Conservation (phyloP, 352 stramenopile genomes). For the Elongisporangium anandrum region DNA sequence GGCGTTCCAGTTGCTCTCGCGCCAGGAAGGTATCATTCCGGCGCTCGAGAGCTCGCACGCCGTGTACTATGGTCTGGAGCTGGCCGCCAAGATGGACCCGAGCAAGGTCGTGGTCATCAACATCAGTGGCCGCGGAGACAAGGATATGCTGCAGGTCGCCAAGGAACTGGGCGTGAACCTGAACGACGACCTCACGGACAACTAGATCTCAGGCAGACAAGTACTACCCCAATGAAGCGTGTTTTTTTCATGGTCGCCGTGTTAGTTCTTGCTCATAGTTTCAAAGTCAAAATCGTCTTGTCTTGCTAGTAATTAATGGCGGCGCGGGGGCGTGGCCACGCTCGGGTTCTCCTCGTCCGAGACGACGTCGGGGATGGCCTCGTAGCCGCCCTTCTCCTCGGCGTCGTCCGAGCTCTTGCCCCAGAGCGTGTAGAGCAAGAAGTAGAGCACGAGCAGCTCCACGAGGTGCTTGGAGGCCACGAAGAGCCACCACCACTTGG, state of each 20-base stretch:
- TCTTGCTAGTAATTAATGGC: background rate
- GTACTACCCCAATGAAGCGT: background rate
- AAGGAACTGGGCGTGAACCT: slow-evolving; percentile 94
- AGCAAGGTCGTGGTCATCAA: slow-evolving; percentile 97
- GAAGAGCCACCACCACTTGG: slow-evolving; percentile 91
- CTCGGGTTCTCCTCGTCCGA: slow-evolving; percentile 38
- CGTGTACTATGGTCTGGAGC: slow-evolving; percentile 92
- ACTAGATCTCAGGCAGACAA: slow-evolving; percentile 13
- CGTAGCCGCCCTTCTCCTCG: slow-evolving; percentile 68
- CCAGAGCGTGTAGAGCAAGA: slow-evolving; percentile 94
- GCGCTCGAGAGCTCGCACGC: slow-evolving; percentile 96
- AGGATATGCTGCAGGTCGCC: slow-evolving; percentile 98
- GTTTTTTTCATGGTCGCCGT: background rate
- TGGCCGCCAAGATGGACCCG: slow-evolving; percentile 85
- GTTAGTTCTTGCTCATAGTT: background rate
- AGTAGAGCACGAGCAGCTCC: slow-evolving; percentile 91
- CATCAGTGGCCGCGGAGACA: slow-evolving; percentile 97
- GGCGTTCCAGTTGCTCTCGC: slow-evolving; percentile 94
- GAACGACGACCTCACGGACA: slow-evolving; percentile 79
- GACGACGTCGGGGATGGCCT: slow-evolving; percentile 68
- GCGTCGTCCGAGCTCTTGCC: slow-evolving; percentile 69
- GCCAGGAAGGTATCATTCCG: slow-evolving; percentile 97
- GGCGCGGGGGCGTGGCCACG: background rate
- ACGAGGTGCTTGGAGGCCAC: slow-evolving; percentile 91
- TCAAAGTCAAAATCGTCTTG: background rate